Percentiles rank a stretch among this genome's conserved stretches.
Evolutionary conservation across 2,329 filamentous ascomycete genomes (phyloP).

Genomic region (Colletotrichum sp.): DNA sequence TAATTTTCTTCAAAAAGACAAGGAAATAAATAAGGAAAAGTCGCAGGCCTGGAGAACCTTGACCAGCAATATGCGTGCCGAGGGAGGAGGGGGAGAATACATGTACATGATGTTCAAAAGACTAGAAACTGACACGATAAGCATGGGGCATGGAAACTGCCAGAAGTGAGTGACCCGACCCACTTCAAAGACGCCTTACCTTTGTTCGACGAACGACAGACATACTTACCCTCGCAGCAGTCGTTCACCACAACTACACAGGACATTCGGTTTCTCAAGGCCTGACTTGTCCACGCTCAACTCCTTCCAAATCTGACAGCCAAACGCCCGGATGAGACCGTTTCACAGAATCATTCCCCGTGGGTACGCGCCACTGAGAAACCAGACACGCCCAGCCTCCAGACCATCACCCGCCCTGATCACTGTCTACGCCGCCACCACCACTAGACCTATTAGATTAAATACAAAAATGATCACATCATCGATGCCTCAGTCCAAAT

Average conservation of each 20-base stretch:
- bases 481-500: conserved; percentile 1
- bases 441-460: neutral
- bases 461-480: conserved; percentile 13
- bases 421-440: neutral
- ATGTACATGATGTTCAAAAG: neutral
- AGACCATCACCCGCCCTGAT: conserved; percentile 4
- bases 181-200: neutral
- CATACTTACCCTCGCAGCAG: neutral
- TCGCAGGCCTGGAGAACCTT: neutral
- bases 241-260: neutral
- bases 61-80: neutral
- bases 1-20: too few relatives aligned
- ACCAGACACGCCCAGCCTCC: conserved; percentile 1
- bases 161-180: neutral
- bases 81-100: neutral
- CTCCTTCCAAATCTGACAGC: neutral
- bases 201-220: neutral
- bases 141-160: neutral
- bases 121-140: neutral
- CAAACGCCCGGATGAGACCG: conserved; percentile 3
- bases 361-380: neutral
- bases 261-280: neutral
- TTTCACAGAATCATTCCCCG: neutral
- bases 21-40: neutral
- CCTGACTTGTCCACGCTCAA: neutral